Conservation (phyloP, 2,329 filamentous ascomycete genomes). For the Alternaria sp. region DNA sequence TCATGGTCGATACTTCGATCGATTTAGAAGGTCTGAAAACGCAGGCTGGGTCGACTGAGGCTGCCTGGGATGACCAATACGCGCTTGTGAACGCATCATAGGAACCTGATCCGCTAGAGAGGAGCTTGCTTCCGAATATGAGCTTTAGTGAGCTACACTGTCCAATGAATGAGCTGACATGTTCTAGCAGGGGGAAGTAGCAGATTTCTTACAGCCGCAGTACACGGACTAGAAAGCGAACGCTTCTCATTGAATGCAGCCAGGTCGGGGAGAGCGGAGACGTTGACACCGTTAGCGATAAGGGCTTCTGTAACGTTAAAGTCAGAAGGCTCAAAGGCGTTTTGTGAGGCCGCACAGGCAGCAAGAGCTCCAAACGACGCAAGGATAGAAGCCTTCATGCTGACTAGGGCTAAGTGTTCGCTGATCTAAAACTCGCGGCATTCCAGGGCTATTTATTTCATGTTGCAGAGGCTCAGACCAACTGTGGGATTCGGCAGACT, state of each 20-base stretch:
- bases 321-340: conserved; percentile 12
- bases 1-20: conserved; percentile 19
- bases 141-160: conserved; percentile 16
- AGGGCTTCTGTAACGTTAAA: conserved; percentile 26
- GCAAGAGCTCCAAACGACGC: neutral
- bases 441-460: neutral
- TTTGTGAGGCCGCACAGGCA: conserved; percentile 3
- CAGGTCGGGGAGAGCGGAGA: conserved; percentile 18
- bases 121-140: conserved; percentile 17
- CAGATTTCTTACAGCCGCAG: conserved; percentile 20
- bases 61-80: conserved; percentile 31
- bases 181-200: neutral
- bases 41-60: conserved; percentile 24
- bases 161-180: neutral
- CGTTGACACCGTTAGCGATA: conserved; percentile 21
- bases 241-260: conserved; percentile 3
- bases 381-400: neutral
- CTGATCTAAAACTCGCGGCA: neutral
- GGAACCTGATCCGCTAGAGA: conserved; percentile 9
- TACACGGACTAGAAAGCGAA: conserved; percentile 11
- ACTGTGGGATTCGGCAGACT: neutral
- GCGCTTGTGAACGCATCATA: conserved; percentile 21
- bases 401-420: neutral
- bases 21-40: conserved; percentile 27
- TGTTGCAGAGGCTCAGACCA: neutral